Conservation (phyloP, 441 rosid species). For the Francoa sonchifolia region DNA sequence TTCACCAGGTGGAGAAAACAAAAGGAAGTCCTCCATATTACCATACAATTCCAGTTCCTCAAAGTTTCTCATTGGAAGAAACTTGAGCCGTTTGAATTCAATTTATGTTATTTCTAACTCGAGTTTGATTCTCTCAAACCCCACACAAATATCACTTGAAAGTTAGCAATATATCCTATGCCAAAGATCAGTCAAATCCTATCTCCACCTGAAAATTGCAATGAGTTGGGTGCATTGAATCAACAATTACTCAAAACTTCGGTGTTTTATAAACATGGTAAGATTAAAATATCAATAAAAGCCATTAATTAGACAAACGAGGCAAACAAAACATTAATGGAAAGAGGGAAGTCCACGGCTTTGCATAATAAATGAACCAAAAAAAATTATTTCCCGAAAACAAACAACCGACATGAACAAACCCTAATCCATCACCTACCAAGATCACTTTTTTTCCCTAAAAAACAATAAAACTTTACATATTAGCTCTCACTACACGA, state of each 20-base stretch:
- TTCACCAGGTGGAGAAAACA: conserved; percentile 25
- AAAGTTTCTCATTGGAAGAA: conserved; percentile 24
- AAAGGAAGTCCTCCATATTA: conserved; percentile 32
- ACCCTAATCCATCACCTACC: too few relatives aligned
- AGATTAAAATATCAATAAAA: too few relatives aligned
- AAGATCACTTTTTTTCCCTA: too few relatives aligned
- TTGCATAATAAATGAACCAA: too few relatives aligned
- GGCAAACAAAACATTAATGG: conserved; percentile 1
- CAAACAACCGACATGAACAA: too few relatives aligned
- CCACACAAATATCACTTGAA: not conserved
- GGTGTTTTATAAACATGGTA: not conserved
- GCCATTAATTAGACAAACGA: conserved; percentile 1
- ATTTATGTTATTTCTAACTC: too few relatives aligned
- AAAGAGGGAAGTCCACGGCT: too few relatives aligned
- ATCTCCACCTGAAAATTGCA: conserved; percentile 1
- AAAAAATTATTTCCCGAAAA: too few relatives aligned
- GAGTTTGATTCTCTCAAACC: not conserved
- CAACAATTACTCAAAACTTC: conserved; percentile 5
- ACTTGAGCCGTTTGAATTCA: too few relatives aligned
- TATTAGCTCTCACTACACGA: too few relatives aligned
- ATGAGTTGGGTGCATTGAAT: conserved; percentile 8
- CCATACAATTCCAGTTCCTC: conserved; percentile 64
- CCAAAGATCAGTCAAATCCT: not conserved
- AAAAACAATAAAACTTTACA: too few relatives aligned
- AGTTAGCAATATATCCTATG: too few relatives aligned